Evolutionary conservation across 2,329 filamentous ascomycete species (phyloP).

Genomic region (Microcyclospora tardicrescens): DNA sequence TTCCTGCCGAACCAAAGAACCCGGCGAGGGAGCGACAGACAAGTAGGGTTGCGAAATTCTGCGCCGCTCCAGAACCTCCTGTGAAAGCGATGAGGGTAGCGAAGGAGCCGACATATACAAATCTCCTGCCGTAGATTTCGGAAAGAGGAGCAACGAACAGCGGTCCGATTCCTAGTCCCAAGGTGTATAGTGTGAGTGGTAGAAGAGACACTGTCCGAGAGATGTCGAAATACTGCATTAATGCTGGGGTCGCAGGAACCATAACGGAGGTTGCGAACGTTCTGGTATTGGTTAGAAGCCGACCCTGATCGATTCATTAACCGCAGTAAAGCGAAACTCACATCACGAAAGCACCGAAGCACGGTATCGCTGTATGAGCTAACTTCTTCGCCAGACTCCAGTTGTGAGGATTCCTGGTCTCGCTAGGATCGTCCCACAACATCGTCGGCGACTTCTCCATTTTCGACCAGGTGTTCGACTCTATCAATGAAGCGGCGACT

Average conservation of each 20-base stretch:
- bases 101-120: conserved; percentile 57
- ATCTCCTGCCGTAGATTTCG: conserved; percentile 54
- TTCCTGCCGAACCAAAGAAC: conserved; percentile 18
- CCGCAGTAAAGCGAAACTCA: too few species aligned
- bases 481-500: too few species aligned
- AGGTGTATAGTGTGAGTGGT: conserved; percentile 42
- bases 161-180: conserved; percentile 56
- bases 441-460: too few species aligned
- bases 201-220: conserved; percentile 45
- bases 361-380: too few species aligned
- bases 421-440: too few species aligned
- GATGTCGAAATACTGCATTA: conserved; percentile 36
- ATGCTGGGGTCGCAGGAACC: conserved; percentile 7
- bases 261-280: conserved; percentile 12
- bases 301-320: too few species aligned
- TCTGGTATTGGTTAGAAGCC: too few species aligned
- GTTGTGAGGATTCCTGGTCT: too few species aligned
- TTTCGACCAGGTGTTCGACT: too few species aligned
- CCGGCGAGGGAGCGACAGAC: conserved; percentile 46
- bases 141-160: conserved; percentile 61
- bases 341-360: too few species aligned
- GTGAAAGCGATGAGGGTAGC: conserved; percentile 45
- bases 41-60: conserved; percentile 56
- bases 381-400: too few species aligned
- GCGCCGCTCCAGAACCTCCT: conserved; percentile 32